These are phyloP conservation scores for Chaetomium tenue DNA, from an alignment of 495 filamentous ascomycete genomes.

Conservation along the genomic window DNA sequence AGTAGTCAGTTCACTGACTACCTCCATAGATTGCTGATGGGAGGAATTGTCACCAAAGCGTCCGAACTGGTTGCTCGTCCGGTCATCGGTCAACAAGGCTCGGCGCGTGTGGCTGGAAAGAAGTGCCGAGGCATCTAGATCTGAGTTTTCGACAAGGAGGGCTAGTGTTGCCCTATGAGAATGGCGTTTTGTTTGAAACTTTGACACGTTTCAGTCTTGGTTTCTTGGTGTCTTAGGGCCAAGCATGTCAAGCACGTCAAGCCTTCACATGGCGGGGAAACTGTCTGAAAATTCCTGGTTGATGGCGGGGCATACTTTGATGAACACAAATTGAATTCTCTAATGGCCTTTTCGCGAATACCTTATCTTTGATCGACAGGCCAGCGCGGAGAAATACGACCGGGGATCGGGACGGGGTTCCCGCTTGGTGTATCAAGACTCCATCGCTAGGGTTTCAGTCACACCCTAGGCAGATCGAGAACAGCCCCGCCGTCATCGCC, in stretches of 20 bases:
- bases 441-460: slow-evolving; percentile 2
- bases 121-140: no score
- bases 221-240: not conserved
- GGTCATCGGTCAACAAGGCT: no score
- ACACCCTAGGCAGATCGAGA: not conserved
- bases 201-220: slow-evolving; percentile 4
- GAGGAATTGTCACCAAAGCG: no score
- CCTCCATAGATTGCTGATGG: no score
- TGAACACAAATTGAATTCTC: not conserved
- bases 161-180: not conserved
- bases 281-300: not conserved
- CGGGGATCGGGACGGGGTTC: not conserved
- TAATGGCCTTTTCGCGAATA: not conserved
- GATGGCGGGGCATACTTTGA: not conserved
- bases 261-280: not conserved
- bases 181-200: not conserved
- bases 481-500: not conserved
- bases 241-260: not conserved
- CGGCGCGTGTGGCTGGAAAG: no score
- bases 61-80: no score
- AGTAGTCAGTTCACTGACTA: not conserved
- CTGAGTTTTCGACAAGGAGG: not conserved
- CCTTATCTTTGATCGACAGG: not conserved
- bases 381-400: not conserved
- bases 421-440: not conserved